These are phyloP conservation scores for Giardia muris DNA, from an alignment of 208 protist genomes.

Conservation along the genomic window DNA sequence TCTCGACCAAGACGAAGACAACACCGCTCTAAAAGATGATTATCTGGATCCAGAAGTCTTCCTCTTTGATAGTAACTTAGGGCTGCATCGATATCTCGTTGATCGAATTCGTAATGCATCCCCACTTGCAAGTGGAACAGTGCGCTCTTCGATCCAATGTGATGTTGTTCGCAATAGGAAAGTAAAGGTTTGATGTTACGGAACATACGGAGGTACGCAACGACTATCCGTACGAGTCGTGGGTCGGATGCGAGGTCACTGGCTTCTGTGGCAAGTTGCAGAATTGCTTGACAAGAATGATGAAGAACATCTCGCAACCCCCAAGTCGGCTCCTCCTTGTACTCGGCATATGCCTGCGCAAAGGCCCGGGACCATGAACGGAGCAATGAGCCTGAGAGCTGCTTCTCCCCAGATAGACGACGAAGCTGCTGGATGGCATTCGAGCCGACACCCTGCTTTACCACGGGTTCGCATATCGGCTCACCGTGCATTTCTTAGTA, in stretches of 20 bases:
- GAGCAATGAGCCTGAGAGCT: no score
- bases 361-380: no score
- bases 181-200: not conserved
- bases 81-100: not conserved
- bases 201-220: not conserved
- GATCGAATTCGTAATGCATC: not conserved
- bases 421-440: no score
- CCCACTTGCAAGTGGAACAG: not conserved
- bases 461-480: no score
- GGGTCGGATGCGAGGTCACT: not conserved
- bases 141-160: not conserved
- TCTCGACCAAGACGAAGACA: no score
- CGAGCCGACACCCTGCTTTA: no score
- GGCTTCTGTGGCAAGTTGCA: not conserved
- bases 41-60: no score
- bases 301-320: not conserved
- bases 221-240: not conserved
- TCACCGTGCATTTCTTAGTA: no score
- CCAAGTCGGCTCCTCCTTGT: no score
- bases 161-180: not conserved
- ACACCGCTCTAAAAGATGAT: no score
- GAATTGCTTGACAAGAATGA: not conserved
- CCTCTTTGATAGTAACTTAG: not conserved
- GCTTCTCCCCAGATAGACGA: no score
- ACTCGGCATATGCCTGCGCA: no score